Percentiles rank a stretch among this genome's conserved stretches.
Evolutionary conservation across 1,284 basidiomycete genomes (phyloP).

Genomic region (Pseudozyma tsukubaensis): DNA sequence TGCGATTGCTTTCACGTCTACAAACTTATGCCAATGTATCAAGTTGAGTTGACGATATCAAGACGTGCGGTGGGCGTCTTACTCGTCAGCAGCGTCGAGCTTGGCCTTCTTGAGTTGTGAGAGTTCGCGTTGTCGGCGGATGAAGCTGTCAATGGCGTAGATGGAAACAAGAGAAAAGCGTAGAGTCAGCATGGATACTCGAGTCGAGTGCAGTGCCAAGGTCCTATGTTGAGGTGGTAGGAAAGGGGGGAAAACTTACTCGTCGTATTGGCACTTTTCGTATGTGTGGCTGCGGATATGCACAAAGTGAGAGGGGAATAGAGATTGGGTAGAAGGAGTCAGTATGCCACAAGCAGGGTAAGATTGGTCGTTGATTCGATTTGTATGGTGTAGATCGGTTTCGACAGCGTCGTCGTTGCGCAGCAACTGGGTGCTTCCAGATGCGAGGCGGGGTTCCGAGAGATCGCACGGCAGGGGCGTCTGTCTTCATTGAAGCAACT

Average conservation of each 20-base stretch:
- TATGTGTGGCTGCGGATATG: slow-evolving; percentile 58
- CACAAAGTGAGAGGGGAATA: too few species aligned
- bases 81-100: slow-evolving; percentile 35
- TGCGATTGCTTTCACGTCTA: too few species aligned
- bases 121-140: slow-evolving; percentile 55
- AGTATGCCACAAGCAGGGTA: too few species aligned
- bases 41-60: neutral
- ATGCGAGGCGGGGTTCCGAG: too few species aligned
- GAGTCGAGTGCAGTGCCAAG: neutral
- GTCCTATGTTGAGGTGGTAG: neutral
- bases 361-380: neutral
- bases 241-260: slow-evolving; percentile 42
- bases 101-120: slow-evolving; percentile 48
- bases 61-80: neutral
- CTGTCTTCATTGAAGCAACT: too few species aligned
- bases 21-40: too few species aligned
- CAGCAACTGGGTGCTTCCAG: too few species aligned
- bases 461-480: too few species aligned
- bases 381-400: neutral
- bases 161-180: neutral
- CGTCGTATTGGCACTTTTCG: slow-evolving; percentile 67
- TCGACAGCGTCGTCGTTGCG: neutral
- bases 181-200: neutral
- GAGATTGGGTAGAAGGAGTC: neutral
- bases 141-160: slow-evolving; percentile 39